Conservation (phyloP, 441 rosid species). For the Aleurites moluccanus region DNA sequence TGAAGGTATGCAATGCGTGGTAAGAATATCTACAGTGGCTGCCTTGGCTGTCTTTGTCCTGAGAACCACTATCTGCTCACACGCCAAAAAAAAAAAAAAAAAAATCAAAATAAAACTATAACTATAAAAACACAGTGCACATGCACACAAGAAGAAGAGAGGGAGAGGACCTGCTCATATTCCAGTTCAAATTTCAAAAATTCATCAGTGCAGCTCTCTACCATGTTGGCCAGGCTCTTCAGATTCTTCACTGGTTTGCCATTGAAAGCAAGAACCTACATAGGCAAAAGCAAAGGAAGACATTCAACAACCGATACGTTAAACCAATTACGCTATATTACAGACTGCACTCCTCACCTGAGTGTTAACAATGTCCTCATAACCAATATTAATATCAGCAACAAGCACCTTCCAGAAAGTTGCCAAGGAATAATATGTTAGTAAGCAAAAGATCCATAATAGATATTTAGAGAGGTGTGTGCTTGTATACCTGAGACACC, state of each 20-base stretch:
- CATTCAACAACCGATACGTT: not conserved
- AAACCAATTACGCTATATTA: not conserved
- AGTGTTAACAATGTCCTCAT: conserved; percentile 88
- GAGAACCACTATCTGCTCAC: conserved; percentile 67
- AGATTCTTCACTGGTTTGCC: conserved; percentile 85
- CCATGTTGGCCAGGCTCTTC: conserved; percentile 78
- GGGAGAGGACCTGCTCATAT: conserved; percentile 55
- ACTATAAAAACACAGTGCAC: not conserved
- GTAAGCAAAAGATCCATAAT: not conserved
- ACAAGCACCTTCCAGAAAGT: conserved; percentile 70
- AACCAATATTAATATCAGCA: conserved; percentile 92
- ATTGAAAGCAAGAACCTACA: conserved; percentile 79
- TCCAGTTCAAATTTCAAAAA: conserved; percentile 80
- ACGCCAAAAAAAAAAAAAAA: not conserved
- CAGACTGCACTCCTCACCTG: conserved; percentile 50
- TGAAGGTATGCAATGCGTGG: conserved; percentile 86
- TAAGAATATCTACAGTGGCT: conserved; percentile 74
- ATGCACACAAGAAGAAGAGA: conserved; percentile 13
- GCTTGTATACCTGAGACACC: conserved; percentile 69
- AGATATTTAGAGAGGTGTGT: not conserved
- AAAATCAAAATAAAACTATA: not conserved
- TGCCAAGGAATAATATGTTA: conserved; percentile 10
- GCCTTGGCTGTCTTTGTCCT: conserved; percentile 68
- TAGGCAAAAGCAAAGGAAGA: conserved; percentile 2
- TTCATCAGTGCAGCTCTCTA: conserved; percentile 75